A percentile compares a stretch with the other conserved stretches of the same genome.
phyloP scores from a whole-genome alignment of 108 stramenopile species.

The Fragilaria crotonensis region DNA sequence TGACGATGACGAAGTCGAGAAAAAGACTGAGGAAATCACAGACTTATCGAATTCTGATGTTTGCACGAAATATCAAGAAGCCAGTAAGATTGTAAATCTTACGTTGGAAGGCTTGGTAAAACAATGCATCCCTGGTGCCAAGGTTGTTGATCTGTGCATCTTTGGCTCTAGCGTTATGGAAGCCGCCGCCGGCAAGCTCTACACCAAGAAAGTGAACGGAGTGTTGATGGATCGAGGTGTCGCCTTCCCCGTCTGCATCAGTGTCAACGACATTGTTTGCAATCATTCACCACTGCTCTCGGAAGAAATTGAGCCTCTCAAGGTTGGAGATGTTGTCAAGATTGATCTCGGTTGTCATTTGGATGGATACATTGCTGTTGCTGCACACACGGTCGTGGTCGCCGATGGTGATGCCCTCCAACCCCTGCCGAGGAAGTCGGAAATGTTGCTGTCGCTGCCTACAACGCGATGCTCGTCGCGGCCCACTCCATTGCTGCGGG shows the following conservation, averaged over 20 bases:
- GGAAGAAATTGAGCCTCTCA: conserved; percentile 74
- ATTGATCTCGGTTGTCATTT: conserved; percentile 99
- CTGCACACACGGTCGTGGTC: conserved; percentile 94
- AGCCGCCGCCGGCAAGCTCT: conserved; percentile 53
- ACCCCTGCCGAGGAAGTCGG: conserved; percentile 48
- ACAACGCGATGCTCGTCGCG: conserved; percentile 95
- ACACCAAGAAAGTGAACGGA: conserved; percentile 86
- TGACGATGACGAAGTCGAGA: conserved; percentile 30
- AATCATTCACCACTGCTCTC: conserved; percentile 92
- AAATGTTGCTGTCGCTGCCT: conserved; percentile 90
- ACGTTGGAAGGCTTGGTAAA: conserved; percentile 81
- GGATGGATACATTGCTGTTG: conserved; percentile 97
- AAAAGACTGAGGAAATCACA: conserved; percentile 45
- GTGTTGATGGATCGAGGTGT: conserved; percentile 87
- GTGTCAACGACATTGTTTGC: conserved; percentile 97
- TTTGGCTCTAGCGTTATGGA: conserved; percentile 79
- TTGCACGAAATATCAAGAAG: conserved; percentile 98
- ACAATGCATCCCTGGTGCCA: conserved; percentile 89
- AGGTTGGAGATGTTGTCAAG: conserved; percentile 97
- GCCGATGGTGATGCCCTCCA: conserved; percentile 44
- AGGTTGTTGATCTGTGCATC: conserved; percentile 86
- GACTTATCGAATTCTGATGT: conserved; percentile 87
- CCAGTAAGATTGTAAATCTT: conserved; percentile 95
- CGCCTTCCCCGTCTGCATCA: conserved; percentile 98
- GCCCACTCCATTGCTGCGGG: conserved; percentile 87